Conservation (phyloP, 768 basidiomycete genomes). For the Pholiota microspora region DNA sequence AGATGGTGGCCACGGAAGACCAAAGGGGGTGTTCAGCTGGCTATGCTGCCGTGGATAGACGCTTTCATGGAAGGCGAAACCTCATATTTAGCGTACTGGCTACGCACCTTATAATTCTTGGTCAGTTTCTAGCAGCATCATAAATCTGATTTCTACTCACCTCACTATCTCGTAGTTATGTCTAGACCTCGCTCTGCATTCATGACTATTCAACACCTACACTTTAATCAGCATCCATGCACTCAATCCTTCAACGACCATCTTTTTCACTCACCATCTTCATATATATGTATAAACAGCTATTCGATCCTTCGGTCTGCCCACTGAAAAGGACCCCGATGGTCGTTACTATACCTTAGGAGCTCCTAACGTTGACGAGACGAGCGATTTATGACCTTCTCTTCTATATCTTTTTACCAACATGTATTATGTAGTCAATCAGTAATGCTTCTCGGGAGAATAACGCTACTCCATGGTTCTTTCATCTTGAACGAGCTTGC, state of each 20-base stretch:
- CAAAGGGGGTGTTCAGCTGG: slow-evolving; percentile 59
- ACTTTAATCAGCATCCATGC: slow-evolving; percentile 17
- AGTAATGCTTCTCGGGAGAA: slow-evolving; percentile 8
- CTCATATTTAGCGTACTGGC: slow-evolving; percentile 28
- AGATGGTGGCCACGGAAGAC: slow-evolving; percentile 60
- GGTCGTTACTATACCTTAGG: slow-evolving; percentile 21
- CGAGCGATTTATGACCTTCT: slow-evolving; percentile 19
- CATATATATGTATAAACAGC: slow-evolving; percentile 21
- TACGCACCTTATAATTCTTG: slow-evolving; percentile 25
- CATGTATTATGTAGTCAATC: slow-evolving; percentile 25
- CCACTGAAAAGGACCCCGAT: slow-evolving; percentile 6
- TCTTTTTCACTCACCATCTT: slow-evolving; percentile 4
- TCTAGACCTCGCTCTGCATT: slow-evolving; percentile 18
- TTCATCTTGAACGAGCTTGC: neutral
- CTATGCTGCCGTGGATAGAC: slow-evolving; percentile 68
- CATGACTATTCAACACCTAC: slow-evolving; percentile 12
- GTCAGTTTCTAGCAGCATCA: slow-evolving; percentile 11
- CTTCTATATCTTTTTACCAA: slow-evolving; percentile 16
- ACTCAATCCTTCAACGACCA: slow-evolving; percentile 14
- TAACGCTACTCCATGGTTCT: neutral
- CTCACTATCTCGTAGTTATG: slow-evolving; percentile 10
- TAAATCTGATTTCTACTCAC: neutral
- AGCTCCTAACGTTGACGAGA: slow-evolving; percentile 18
- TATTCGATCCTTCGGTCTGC: slow-evolving; percentile 17
- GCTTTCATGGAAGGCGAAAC: slow-evolving; percentile 12